Evolutionary conservation across 1,284 basidiomycete genomes (phyloP).

Genomic region (Exobasidium cylindrosporum): DNA sequence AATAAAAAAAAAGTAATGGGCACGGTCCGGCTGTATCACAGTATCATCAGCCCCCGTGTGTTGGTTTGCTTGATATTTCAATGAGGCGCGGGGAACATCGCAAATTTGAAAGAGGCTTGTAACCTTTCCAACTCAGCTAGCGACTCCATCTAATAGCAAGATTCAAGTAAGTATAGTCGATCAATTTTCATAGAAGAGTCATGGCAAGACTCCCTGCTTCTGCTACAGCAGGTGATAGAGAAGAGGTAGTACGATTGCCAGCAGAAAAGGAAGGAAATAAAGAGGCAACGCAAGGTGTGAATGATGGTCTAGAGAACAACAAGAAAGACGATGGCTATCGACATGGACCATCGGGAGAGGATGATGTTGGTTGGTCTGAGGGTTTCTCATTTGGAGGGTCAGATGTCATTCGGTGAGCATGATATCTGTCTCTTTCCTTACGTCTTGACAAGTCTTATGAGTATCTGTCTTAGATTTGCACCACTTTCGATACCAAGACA

Average conservation of each 20-base stretch:
- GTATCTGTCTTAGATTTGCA: slow-evolving; percentile 30
- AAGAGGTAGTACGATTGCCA: neutral
- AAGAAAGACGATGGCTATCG: neutral
- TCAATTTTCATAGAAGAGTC: too few species aligned
- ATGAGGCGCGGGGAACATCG: too few species aligned
- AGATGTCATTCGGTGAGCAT: slow-evolving; percentile 6
- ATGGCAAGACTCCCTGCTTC: neutral
- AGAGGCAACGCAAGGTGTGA: neutral
- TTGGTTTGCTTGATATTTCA: too few species aligned
- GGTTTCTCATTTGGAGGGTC: slow-evolving; percentile 5
- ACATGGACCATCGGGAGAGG: slow-evolving; percentile 1
- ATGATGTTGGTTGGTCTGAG: slow-evolving; percentile 5
- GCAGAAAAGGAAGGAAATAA: neutral
- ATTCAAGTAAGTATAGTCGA: too few species aligned
- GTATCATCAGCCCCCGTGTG: too few species aligned
- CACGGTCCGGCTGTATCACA: too few species aligned
- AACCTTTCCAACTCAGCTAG: neutral
- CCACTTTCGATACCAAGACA: slow-evolving; percentile 45
- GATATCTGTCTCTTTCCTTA: neutral
- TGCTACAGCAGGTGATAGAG: slow-evolving; percentile 8
- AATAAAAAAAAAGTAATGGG: too few species aligned
- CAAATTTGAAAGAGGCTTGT: too few species aligned
- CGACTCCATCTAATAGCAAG: neutral
- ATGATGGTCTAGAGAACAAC: neutral
- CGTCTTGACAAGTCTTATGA: neutral